phyloP scores from a whole-genome alignment of 768 basidiomycete species.

The Termitomyces sp. region DNA sequence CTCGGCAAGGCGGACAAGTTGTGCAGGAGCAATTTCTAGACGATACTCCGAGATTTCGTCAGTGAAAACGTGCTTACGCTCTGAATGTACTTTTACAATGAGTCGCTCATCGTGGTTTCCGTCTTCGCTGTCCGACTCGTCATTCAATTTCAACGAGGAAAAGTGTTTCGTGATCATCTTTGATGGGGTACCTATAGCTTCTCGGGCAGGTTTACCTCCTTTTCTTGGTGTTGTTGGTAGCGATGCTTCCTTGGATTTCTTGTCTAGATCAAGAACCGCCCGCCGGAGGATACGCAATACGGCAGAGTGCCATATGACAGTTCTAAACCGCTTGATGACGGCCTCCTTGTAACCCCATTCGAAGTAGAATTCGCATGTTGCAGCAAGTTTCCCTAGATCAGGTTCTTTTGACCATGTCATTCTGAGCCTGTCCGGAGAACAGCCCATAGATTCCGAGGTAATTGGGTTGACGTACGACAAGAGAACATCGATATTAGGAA shows the following conservation, averaged over 20 bases:
- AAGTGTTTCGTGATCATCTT: conserved; percentile 57
- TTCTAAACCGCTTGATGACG: conserved; percentile 82
- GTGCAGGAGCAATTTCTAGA: conserved; percentile 66
- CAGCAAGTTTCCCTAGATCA: conserved; percentile 68
- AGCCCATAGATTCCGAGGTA: conserved; percentile 61
- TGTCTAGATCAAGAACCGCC: conserved; percentile 49
- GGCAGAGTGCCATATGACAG: conserved; percentile 75
- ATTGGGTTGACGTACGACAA: conserved; percentile 77
- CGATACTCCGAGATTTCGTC: conserved; percentile 77
- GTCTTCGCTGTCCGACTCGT: conserved; percentile 26
- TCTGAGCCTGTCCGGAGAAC: conserved; percentile 30
- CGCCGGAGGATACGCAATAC: conserved; percentile 71
- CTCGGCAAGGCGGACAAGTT: conserved; percentile 62
- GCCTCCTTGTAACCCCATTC: conserved; percentile 88
- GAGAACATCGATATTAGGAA: conserved; percentile 73
- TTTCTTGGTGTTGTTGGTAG: conserved; percentile 40
- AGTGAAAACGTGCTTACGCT: conserved; percentile 66
- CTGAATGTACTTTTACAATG: conserved; percentile 63
- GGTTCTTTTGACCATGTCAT: conserved; percentile 57
- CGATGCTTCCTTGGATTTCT: not conserved
- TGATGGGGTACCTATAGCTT: conserved; percentile 42
- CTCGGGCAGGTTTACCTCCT: conserved; percentile 19
- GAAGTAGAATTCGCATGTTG: conserved; percentile 81
- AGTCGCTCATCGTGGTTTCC: conserved; percentile 36
- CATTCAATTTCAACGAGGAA: conserved; percentile 39